A percentile compares a stretch with the other conserved stretches of the same genome.
phyloP scores from a whole-genome alignment of 2,329 filamentous ascomycete genomes.

The Verticillium alfalfae region DNA sequence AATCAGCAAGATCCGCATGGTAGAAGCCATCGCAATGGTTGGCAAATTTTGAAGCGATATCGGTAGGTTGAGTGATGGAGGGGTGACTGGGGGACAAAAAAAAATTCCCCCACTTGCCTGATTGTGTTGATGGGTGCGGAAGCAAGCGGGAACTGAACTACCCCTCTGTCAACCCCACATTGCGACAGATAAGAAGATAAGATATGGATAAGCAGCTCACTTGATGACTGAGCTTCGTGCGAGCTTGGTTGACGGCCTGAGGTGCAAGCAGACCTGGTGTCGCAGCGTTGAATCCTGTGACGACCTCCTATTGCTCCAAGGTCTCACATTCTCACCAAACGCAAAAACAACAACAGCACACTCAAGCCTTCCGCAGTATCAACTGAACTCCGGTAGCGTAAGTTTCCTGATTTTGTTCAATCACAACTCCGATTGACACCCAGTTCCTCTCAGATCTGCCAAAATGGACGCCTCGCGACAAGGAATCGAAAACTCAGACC shows the following conservation, averaged over 20 bases:
- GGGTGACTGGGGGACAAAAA: neutral
- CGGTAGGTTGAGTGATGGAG: neutral
- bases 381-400: neutral
- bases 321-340: neutral
- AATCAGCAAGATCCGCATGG: conserved; percentile 51
- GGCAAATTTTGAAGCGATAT: neutral
- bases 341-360: neutral
- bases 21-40: conserved; percentile 1
- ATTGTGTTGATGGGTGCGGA: neutral
- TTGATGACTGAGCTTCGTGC: neutral
- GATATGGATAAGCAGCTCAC: neutral
- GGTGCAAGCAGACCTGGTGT: neutral
- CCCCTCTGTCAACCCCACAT: neutral
- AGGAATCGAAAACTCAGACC: conserved; percentile 50
- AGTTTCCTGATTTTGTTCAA: neutral
- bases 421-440: neutral
- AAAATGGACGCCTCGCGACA: conserved; percentile 29
- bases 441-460: neutral
- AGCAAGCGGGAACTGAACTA: neutral
- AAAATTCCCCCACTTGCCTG: neutral
- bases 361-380: neutral
- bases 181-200: neutral
- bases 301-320: neutral
- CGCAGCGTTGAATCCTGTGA: neutral
- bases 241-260: neutral